These are phyloP conservation scores for Tephrocybe sp. DNA, from an alignment of 768 basidiomycete species.

Conservation along the genomic window DNA sequence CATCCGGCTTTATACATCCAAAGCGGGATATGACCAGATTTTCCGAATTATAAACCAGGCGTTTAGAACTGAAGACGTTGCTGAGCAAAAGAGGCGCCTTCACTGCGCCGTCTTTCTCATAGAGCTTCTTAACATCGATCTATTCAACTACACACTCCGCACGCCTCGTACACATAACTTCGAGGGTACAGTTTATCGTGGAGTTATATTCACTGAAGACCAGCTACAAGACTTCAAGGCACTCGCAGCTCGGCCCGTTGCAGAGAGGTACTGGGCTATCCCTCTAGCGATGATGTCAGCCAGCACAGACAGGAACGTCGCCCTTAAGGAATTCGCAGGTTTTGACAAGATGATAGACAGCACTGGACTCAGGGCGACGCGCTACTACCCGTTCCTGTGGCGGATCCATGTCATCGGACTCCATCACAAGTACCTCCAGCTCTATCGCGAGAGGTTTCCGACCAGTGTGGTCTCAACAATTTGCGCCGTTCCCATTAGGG, in stretches of 20 bases:
- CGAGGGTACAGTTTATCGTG: conserved; percentile 15
- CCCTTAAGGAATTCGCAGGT: conserved; percentile 12
- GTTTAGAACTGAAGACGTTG: conserved; percentile 10
- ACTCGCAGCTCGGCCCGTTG: conserved; percentile 7
- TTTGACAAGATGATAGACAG: not conserved
- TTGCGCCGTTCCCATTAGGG: conserved; percentile 14
- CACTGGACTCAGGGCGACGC: not conserved
- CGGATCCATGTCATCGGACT: conserved; percentile 13
- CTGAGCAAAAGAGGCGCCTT: conserved; percentile 12
- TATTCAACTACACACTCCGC: conserved; percentile 14
- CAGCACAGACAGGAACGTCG: conserved; percentile 10
- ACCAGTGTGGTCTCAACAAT: conserved; percentile 16
- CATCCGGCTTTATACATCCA: conserved; percentile 15
- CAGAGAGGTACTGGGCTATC: conserved; percentile 15
- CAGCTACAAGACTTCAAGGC: conserved; percentile 15
- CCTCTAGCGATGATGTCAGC: conserved; percentile 19
- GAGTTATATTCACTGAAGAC: conserved; percentile 10
- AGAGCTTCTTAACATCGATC: conserved; percentile 17
- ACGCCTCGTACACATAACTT: conserved; percentile 6
- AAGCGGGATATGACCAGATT: conserved; percentile 14
- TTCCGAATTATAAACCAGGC: conserved; percentile 15
- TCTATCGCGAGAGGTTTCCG: conserved; percentile 13
- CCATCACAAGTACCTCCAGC: conserved; percentile 5
- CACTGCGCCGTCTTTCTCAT: conserved; percentile 14
- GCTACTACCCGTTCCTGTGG: conserved; percentile 15